Evolutionary conservation across 805 yeast genomes (phyloP).

Genomic region (Cyberlindnera misumaiensis): DNA sequence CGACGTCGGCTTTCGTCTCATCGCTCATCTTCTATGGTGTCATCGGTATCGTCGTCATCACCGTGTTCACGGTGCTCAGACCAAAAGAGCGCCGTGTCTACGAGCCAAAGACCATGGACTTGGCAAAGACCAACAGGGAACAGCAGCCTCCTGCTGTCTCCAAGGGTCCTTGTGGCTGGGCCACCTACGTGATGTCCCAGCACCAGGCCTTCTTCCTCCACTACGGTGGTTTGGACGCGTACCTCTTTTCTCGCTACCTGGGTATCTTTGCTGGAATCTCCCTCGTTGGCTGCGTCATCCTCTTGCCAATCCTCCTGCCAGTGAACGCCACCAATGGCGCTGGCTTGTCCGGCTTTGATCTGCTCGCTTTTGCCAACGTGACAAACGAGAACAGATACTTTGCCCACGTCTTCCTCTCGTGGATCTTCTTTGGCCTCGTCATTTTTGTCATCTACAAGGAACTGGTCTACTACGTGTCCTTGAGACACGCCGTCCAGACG

Average conservation of each 20-base stretch:
- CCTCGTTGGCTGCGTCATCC: conserved; percentile 13
- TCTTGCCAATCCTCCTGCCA: conserved; percentile 56
- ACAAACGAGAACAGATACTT: conserved; percentile 54
- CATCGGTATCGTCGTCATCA: conserved; percentile 48
- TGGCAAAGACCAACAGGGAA: conserved; percentile 46
- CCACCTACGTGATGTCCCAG: conserved; percentile 39
- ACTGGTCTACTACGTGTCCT: conserved; percentile 59
- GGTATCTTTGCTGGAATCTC: conserved; percentile 38
- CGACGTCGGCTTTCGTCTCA: conserved; percentile 74
- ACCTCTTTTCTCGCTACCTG: conserved; percentile 62
- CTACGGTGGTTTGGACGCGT: conserved; percentile 71
- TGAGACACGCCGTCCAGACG: conserved; percentile 68
- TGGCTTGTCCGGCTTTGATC: conserved; percentile 50
- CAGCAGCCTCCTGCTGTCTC: conserved; percentile 19
- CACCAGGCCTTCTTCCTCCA: conserved; percentile 62
- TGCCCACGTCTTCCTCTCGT: conserved; percentile 72
- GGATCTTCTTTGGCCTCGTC: conserved; percentile 65
- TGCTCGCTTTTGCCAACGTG: conserved; percentile 58
- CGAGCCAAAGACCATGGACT: conserved; percentile 63
- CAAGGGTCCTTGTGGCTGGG: conserved; percentile 56
- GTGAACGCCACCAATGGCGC: conserved; percentile 68
- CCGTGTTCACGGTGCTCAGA: conserved; percentile 57
- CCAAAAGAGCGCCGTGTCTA: conserved; percentile 64
- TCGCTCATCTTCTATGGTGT: conserved; percentile 64
- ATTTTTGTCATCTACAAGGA: conserved; percentile 67